These are phyloP conservation scores for Suhomyces kunorum DNA, from an alignment of 1,139 yeast genomes.

Conservation along the genomic window DNA sequence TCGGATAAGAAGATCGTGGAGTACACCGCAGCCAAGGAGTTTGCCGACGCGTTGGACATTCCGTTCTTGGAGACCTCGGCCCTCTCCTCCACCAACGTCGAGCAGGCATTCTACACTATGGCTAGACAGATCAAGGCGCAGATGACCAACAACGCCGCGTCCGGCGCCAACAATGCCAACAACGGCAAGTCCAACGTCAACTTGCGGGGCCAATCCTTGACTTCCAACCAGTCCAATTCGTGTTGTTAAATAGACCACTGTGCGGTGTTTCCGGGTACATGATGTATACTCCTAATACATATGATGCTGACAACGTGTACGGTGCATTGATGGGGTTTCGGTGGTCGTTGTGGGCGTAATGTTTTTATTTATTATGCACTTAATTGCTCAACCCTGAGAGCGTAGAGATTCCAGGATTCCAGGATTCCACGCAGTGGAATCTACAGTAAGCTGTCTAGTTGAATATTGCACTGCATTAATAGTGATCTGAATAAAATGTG, in stretches of 20 bases:
- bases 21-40: slow-evolving; percentile 94
- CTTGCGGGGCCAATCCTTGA: slow-evolving; percentile 85
- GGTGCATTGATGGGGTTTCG: too few species aligned
- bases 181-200: slow-evolving; percentile 74
- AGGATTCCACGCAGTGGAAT: too few species aligned
- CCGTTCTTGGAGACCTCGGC: slow-evolving; percentile 98
- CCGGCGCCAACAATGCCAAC: slow-evolving; percentile 42
- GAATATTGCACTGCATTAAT: too few species aligned
- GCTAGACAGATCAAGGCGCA: slow-evolving; percentile 98
- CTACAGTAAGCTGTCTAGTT: too few species aligned
- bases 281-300: slow-evolving; percentile 12
- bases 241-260: slow-evolving; percentile 60
- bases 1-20: slow-evolving; percentile 94
- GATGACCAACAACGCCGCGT: slow-evolving; percentile 68
- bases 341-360: too few species aligned
- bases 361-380: too few species aligned
- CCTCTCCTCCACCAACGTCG: slow-evolving; percentile 91
- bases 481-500: too few species aligned
- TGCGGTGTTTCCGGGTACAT: slow-evolving; percentile 3
- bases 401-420: too few species aligned
- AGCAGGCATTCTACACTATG: slow-evolving; percentile 98
- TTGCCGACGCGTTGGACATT: slow-evolving; percentile 93
- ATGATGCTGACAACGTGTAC: slow-evolving; percentile 6
- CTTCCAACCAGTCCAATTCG: slow-evolving; percentile 62
- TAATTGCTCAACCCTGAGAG: too few species aligned